phyloP scores from a whole-genome alignment of 2,329 filamentous ascomycete species.

The Apiospora koreana region DNA sequence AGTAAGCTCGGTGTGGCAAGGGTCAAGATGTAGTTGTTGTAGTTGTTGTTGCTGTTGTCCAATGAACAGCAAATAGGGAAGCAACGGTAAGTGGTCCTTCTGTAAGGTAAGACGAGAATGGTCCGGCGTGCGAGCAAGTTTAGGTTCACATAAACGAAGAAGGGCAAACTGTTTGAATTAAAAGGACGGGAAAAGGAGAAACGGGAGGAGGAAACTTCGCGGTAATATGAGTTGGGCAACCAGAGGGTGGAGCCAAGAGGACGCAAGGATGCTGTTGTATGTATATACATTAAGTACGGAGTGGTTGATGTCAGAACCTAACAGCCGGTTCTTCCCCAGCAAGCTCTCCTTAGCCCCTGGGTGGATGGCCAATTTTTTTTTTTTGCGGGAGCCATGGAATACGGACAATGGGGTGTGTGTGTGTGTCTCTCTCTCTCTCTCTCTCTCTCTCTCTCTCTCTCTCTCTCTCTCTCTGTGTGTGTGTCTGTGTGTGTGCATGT shows the following conservation, averaged over 20 bases:
- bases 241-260: conserved; percentile 6
- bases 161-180: not conserved
- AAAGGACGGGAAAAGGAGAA: not conserved
- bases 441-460: too few relatives aligned
- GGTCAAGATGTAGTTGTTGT: too few relatives aligned
- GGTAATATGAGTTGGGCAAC: conserved; percentile 10
- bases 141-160: not conserved
- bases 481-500: not conserved
- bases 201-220: conserved; percentile 5
- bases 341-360: conserved; percentile 4
- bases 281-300: too few relatives aligned
- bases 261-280: conserved; percentile 7
- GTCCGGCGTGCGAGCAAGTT: not conserved
- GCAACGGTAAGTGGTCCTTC: not conserved
- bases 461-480: too few relatives aligned
- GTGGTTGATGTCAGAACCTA: conserved; percentile 17
- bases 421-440: too few relatives aligned
- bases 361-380: not conserved
- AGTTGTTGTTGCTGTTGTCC: too few relatives aligned
- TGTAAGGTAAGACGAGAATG: not conserved
- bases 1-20: not conserved
- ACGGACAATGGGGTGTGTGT: not conserved
- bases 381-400: conserved; percentile 4
- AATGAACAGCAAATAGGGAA: not conserved
- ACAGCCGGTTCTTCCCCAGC: conserved; percentile 6